Conservation (phyloP, 306 rosid genomes). For the Notholithocarpus densiflorus region DNA sequence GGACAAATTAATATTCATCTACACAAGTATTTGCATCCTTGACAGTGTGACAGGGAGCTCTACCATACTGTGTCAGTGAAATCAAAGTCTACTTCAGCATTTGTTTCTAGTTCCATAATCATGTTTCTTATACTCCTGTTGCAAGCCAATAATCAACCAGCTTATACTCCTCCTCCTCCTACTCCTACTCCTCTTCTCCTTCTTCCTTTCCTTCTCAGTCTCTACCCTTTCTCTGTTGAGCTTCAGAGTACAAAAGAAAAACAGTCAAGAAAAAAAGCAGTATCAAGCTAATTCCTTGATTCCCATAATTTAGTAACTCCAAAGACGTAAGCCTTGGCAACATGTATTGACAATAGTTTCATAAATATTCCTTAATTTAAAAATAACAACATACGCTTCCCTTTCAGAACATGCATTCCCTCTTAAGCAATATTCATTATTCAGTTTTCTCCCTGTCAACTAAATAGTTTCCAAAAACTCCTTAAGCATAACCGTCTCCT, state of each 20-base stretch:
- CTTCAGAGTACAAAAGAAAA: constrained; percentile 6
- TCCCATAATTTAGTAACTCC: too few relatives aligned
- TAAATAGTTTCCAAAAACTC: not conserved
- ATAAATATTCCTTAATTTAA: too few relatives aligned
- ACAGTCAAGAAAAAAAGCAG: not conserved
- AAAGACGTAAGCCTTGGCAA: too few relatives aligned
- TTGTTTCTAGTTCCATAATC: not conserved
- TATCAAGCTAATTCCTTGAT: too few relatives aligned
- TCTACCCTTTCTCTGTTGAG: not conserved
- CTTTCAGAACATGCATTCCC: too few relatives aligned
- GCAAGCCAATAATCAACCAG: not conserved
- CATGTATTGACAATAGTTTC: too few relatives aligned
- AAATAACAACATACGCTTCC: too few relatives aligned
- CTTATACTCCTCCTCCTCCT: not conserved
- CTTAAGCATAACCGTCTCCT: not conserved
- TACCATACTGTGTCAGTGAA: not conserved
- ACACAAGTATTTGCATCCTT: not conserved
- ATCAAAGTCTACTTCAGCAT: not conserved
- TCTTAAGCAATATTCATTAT: too few relatives aligned
- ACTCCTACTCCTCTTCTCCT: not conserved
- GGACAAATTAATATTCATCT: too few relatives aligned
- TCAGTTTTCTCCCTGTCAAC: too few relatives aligned
- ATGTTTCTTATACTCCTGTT: not conserved
- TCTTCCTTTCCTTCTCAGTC: not conserved
- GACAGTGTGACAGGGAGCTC: not conserved